phyloP scores from a whole-genome alignment of 2,329 filamentous ascomycete species.

The Cordyceps fumosorosea region DNA sequence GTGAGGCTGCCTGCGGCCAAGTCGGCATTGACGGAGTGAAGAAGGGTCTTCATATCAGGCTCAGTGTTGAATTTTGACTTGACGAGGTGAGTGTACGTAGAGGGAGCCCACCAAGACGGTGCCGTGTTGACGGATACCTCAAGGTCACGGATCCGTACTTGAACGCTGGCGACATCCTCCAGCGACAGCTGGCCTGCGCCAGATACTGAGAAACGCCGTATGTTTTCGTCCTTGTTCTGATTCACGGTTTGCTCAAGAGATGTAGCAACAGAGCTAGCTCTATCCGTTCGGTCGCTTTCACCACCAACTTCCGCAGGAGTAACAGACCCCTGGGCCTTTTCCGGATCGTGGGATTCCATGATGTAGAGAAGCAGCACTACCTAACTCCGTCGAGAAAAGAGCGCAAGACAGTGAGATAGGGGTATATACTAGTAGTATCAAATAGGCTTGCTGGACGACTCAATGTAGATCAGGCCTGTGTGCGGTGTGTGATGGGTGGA shows the following conservation, averaged over 20 bases:
- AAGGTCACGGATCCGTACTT: constrained; percentile 47
- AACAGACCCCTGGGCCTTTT: not conserved
- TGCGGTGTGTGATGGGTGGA: not conserved
- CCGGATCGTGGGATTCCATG: constrained; percentile 2
- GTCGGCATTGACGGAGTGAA: constrained; percentile 57
- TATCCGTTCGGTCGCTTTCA: constrained; percentile 17
- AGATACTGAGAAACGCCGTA: constrained; percentile 23
- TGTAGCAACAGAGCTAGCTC: constrained; percentile 18
- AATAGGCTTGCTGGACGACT: no score
- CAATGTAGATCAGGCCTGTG: no score
- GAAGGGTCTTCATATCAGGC: constrained; percentile 43
- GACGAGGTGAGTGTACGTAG: constrained; percentile 38
- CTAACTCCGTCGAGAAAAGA: not conserved
- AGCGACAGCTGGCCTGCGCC: constrained; percentile 34
- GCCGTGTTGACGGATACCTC: constrained; percentile 52
- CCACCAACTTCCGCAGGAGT: not conserved
- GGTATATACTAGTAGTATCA: not conserved
- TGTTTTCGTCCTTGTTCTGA: constrained; percentile 12
- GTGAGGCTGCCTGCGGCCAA: constrained; percentile 62
- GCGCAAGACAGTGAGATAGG: not conserved
- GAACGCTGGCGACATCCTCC: constrained; percentile 49
- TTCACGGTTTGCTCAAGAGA: constrained; percentile 14
- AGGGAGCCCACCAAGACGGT: constrained; percentile 44
- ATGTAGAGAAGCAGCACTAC: not conserved
- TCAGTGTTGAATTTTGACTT: constrained; percentile 30